Conservation (phyloP, 1,284 basidiomycete genomes). For the Cutaneotrichosporon sp. region DNA sequence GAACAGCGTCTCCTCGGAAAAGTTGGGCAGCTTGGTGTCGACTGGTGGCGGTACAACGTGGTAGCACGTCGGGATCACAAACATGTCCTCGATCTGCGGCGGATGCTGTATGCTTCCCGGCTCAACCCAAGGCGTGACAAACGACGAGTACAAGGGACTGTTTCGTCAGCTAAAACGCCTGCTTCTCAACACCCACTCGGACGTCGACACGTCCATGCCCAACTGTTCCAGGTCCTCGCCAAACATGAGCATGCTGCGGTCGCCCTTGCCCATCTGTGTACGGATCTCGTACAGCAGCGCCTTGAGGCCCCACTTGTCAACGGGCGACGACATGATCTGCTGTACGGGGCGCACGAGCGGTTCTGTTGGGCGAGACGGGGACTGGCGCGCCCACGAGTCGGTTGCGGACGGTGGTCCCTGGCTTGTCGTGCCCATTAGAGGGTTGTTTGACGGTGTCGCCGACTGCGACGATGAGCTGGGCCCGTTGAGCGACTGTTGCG, state of each 20-base stretch:
- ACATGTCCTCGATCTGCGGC: slow-evolving; percentile 50
- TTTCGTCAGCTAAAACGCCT: no score
- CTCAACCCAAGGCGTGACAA: slow-evolving; percentile 96
- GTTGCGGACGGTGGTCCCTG: slow-evolving; percentile 27
- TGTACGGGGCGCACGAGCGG: slow-evolving; percentile 85
- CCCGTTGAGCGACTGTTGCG: slow-evolving; percentile 23
- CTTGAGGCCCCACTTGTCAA: slow-evolving; percentile 90
- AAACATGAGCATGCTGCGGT: slow-evolving; percentile 76
- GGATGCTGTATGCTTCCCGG: slow-evolving; percentile 56
- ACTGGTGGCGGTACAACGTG: slow-evolving; percentile 87
- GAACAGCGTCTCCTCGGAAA: slow-evolving; percentile 95
- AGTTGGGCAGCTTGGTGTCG: slow-evolving; percentile 76
- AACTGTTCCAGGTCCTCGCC: slow-evolving; percentile 90
- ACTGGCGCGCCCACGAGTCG: slow-evolving; percentile 34
- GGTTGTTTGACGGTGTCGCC: slow-evolving; percentile 33
- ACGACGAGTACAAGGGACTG: slow-evolving; percentile 83
- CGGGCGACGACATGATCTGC: slow-evolving; percentile 87
- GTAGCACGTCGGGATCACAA: slow-evolving; percentile 86
- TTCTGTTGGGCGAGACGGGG: slow-evolving; percentile 30
- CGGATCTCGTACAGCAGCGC: slow-evolving; percentile 87
- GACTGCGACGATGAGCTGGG: slow-evolving; percentile 29
- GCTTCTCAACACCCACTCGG: slow-evolving; percentile 74
- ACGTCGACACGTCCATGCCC: slow-evolving; percentile 80
- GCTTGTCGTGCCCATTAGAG: slow-evolving; percentile 13
- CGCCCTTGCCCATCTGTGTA: slow-evolving; percentile 67